Percentiles rank a stretch among this genome's conserved stretches.
Conservation (phyloP, 345 rosid genomes). For the Hibiscus mutabilis region DNA sequence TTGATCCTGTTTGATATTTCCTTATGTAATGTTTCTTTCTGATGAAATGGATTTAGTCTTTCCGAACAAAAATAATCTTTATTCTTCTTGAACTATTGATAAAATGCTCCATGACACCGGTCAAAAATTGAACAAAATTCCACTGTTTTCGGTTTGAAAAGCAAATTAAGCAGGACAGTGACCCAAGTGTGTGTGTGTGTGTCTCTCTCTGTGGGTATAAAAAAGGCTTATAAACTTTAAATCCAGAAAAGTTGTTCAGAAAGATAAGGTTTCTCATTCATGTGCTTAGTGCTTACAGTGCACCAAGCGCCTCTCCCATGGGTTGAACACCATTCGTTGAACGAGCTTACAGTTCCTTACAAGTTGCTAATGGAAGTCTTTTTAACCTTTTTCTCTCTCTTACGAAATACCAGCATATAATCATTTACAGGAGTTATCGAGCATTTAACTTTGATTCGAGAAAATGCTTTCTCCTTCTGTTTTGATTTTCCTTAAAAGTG, state of each 20-base stretch:
- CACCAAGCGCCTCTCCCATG: not conserved
- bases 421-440: not conserved
- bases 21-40: too few species aligned
- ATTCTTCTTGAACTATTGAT: too few species aligned
- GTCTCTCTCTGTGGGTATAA: too few species aligned
- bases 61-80: too few species aligned
- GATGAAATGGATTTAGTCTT: too few species aligned
- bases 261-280: not conserved
- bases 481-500: not conserved
- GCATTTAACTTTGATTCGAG: not conserved
- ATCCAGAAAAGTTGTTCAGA: too few species aligned
- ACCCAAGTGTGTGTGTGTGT: too few species aligned
- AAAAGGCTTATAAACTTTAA: too few species aligned
- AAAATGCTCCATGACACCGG: not conserved
- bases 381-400: not conserved
- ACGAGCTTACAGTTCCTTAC: not conserved
- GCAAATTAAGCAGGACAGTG: too few species aligned
- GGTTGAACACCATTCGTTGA: not conserved
- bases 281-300: not conserved
- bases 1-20: too few species aligned
- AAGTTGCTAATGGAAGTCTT: not conserved
- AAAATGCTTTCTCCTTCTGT: constrained; percentile 1
- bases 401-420: constrained; percentile 2
- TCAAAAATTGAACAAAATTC: too few species aligned
- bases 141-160: not conserved